Conservation (phyloP, 2,329 filamentous ascomycete species). For the Stromatinia cepivora region DNA sequence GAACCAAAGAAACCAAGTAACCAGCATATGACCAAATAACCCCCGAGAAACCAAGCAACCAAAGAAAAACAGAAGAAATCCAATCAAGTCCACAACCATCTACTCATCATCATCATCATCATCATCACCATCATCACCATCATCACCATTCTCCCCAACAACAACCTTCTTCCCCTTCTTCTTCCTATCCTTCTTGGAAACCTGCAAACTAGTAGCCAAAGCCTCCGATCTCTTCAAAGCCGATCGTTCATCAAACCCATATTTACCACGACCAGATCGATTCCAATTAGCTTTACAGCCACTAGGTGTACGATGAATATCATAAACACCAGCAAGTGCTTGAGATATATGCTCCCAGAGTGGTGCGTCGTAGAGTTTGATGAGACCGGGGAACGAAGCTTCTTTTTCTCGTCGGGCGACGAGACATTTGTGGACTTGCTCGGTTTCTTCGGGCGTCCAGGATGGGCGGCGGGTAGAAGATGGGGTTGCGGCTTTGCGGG, state of each 20-base stretch:
- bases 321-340: background rate
- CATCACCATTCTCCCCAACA: background rate
- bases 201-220: constrained; percentile 15
- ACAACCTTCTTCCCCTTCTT: background rate
- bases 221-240: background rate
- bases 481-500: background rate
- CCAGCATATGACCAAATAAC: background rate
- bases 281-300: constrained; percentile 13
- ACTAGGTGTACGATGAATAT: background rate
- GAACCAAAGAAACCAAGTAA: background rate
- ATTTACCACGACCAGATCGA: background rate
- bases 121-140: background rate
- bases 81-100: background rate
- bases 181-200: background rate
- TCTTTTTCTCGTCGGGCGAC: background rate
- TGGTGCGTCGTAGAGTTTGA: constrained; percentile 4
- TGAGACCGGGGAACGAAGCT: background rate
- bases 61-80: background rate
- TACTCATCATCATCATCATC: background rate
- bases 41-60: background rate
- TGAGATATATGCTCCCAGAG: background rate
- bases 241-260: constrained; percentile 6
- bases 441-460: background rate
- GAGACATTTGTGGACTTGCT: background rate
- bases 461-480: background rate